Percentiles rank a stretch among this genome's conserved stretches.
Evolutionary conservation across 352 stramenopile species (phyloP).

Genomic region (Plasmopara viticola): DNA sequence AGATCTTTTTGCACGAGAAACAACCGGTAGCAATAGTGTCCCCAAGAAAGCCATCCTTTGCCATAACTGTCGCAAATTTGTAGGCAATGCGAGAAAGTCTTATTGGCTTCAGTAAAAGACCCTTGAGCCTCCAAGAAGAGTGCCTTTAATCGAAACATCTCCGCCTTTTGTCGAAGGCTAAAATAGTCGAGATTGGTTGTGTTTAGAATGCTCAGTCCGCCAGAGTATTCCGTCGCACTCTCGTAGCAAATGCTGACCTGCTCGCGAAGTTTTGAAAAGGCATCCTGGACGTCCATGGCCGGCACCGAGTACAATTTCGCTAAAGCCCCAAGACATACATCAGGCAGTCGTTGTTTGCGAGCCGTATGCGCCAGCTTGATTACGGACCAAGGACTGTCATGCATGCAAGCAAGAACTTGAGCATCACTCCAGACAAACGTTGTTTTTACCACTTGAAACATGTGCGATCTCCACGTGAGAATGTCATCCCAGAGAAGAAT

Average conservation of each 20-base stretch:
- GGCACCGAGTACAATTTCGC: conserved; percentile 84
- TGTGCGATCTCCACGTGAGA: conserved; percentile 89
- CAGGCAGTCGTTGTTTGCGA: conserved; percentile 84
- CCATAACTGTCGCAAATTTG: conserved; percentile 90
- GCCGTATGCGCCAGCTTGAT: conserved; percentile 88
- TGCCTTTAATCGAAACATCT: conserved; percentile 90
- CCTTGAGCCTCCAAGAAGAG: conserved; percentile 86
- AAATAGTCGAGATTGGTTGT: conserved; percentile 93
- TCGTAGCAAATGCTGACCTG: conserved; percentile 92
- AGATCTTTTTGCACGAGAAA: conserved; percentile 75
- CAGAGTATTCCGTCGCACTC: conserved; percentile 79
- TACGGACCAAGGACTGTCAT: conserved; percentile 91
- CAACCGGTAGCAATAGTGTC: conserved; percentile 87
- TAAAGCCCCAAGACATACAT: conserved; percentile 82
- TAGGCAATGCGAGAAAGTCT: conserved; percentile 88
- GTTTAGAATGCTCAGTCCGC: conserved; percentile 88
- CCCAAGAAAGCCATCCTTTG: conserved; percentile 94
- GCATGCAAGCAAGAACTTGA: conserved; percentile 86
- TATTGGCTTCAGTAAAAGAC: conserved; percentile 71
- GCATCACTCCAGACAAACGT: conserved; percentile 85
- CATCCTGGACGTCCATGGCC: conserved; percentile 90
- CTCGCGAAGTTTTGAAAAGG: conserved; percentile 89
- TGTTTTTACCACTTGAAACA: conserved; percentile 88
- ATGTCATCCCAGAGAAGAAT: conserved; percentile 92
- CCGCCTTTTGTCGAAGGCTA: conserved; percentile 85